Evolutionary conservation across 306 rosid species (phyloP), one percentile per base, ranked within the genome.

Genomic region (Cucumis cinereus): DNA sequence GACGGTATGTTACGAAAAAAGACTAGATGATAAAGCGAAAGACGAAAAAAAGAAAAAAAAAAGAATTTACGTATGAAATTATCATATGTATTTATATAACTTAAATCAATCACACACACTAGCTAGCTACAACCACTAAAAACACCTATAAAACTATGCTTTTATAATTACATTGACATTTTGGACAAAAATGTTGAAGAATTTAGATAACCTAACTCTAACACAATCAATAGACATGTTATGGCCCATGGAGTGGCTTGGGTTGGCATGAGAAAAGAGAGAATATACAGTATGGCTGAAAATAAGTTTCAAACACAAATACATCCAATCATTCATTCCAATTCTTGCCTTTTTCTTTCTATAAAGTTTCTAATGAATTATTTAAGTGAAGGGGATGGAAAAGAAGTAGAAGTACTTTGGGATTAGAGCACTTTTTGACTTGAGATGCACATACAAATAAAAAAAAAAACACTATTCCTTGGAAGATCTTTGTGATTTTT

Each of bases 391-490:
- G 2, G 10, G 73, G 73, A 19, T 68, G 55, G 74, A 68, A 23
- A 1, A 68, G n/a, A 67, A 22, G 45, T 68, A n/a, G 82, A 33
- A n/a, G n/a, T n/a, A 41, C 74, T 52, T 40, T 53, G 78, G 62
- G 66, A 69, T 60, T 9, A 20, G 33, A 40, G 28, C 73, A 5
- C 24, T 67, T 67, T 24, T 67, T 67, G 71, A 64, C 71, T 38
- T 67, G 11, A 12, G 73, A 67, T 67, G 73, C 28, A 40, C 73
- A 40, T 10, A 40, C 52, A 67, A 40, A 67, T 40, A 16, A 10
- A 8, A 4, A 66, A 19, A 66, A 64, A 1, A 4, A 36, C 10
- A 10, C 52, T 40, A n/a, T 40, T 67, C 53, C 19, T 67, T 40
- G 53, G 22, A 41, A 67, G 73, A 19, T 38, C 45, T 40, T 6